A percentile compares a stretch with the other conserved stretches of the same genome.
phyloP scores from a whole-genome alignment of 2,329 filamentous ascomycete genomes.

The Microsporum ferrugineum region DNA sequence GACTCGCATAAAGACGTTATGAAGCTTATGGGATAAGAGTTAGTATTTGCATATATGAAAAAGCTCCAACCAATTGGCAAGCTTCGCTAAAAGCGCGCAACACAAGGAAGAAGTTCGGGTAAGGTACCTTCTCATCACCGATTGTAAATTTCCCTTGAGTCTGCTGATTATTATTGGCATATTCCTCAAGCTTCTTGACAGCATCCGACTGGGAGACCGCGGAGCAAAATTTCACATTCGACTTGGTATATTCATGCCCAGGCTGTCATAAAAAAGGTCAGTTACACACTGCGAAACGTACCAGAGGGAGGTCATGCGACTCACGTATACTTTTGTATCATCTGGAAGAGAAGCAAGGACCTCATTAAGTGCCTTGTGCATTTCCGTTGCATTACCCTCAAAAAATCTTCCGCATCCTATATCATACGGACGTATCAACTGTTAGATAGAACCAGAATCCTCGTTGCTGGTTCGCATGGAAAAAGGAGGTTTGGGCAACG shows the following conservation, averaged over 20 bases:
- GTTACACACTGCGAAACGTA: background rate
- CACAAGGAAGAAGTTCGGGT: background rate
- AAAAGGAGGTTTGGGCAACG: constrained; percentile 14
- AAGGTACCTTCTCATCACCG: constrained; percentile 79
- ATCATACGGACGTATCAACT: constrained; percentile 5
- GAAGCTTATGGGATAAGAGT: constrained; percentile 46
- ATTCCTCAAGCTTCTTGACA: constrained; percentile 64
- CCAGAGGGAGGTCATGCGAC: constrained; percentile 22
- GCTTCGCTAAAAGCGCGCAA: background rate
- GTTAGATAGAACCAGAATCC: background rate
- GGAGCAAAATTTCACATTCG: constrained; percentile 79
- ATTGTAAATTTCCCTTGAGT: constrained; percentile 96
- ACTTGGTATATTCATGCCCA: constrained; percentile 96
- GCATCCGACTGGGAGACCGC: constrained; percentile 64
- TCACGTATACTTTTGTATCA: constrained; percentile 81
- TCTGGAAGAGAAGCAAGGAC: constrained; percentile 69
- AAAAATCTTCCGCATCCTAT: constrained; percentile 90
- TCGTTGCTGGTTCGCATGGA: background rate
- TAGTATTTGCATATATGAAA: background rate
- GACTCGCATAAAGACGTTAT: constrained; percentile 94
- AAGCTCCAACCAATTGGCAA: background rate
- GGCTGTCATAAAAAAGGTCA: constrained; percentile 44
- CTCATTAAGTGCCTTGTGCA: constrained; percentile 86
- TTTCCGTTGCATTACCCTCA: constrained; percentile 77
- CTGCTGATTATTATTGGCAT: constrained; percentile 67